Base-by-base conservation (phyloP, 2,329 filamentous ascomycete species). In the Claviceps quebecensis region DNA sequence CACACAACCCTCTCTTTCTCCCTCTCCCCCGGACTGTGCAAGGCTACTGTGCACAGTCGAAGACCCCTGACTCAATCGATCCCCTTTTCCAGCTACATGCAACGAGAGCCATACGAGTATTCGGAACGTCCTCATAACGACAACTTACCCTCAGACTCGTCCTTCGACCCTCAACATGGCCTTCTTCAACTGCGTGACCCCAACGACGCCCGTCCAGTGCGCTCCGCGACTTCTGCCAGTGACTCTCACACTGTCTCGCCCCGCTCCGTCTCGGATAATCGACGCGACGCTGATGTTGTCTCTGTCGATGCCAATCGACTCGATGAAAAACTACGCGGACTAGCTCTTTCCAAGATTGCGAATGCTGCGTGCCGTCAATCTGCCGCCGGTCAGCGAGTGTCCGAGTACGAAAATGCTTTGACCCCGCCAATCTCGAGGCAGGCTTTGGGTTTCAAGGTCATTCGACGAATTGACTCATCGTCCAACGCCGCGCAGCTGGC, bases 331-430 rank as follows among this genome's bases (percentile, higher is more conserved):
- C 66, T 80, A 58, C 71, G 68, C 61, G 65, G 76, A 72, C 59
- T 82, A 77, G 81, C 66, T 55, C 54, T 69, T 50, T 56, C 53
- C 45, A 61, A 63, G 43, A 59, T 55, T 46, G 56, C 60, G 45
- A 58, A 56, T 52, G 63, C 56, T 48, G 61, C 53, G 53, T 58
- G 56, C 50, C 63, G 53, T 53, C 59, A 61, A 55, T 58, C 57
- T 51, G 58, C 62, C 58, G 69, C 71, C 44, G 77, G 77, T 43
- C 72, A 80, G 57, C 71, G 77, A 46, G 75, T 83, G 49, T 69
- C 69, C 38, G 77, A 81, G 52, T 80, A 83, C 61, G 80, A 84
- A 60, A 80, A 76, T 63, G 78, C 78, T 36, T 63, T 76, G 56
- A 72, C 70, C 16, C 70, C 71, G 16, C 68, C 65, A 26, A 68